Evolutionary conservation across 2,329 filamentous ascomycete species (phyloP), one percentile per base, ranked within the genome.

Genomic region (Cordyceps militaris): DNA sequence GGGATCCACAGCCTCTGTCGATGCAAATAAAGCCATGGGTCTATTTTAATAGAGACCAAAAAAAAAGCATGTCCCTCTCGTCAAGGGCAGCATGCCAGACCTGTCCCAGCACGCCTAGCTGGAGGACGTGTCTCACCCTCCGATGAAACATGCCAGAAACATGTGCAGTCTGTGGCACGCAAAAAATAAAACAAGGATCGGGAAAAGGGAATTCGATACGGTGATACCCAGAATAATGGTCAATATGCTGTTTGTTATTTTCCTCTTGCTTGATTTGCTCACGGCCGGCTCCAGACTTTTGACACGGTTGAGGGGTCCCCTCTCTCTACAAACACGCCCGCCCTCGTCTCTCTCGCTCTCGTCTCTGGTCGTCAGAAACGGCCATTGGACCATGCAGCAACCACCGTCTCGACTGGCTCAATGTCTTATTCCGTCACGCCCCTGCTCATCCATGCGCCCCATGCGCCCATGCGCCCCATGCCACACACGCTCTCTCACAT

Each of bases 41-140:
- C 32, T 21, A n/a, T n/a, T n/a, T n/a, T n/a, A n/a, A n/a, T n/a
- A 38, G 34, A n/a, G 13, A 24, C n/a, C 32, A 47, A 24, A 23
- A 23, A 36, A 50, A 38, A 26, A 19, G 8, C 23, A 46, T 23
- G 24, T 23, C 52, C 7, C 21, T 3, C 1, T 26, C 16, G 16
- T 14, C 19, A 48, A 59, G 52, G 51, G 47, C 49, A 24, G 51
- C 56, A 59, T 59, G 56, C 38, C 52, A 51, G 52, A 23, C 40
- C 40, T 32, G 42, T 42, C 52, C 52, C 30, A 55, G 52, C 52
- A 36, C 14, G 49, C 23, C 56, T 53, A 46, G 59, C 61, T 61
- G 58, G 59, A 62, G 60, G 63, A 59, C 57, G 55, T 69, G 67
- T 70, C 68, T 70, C 66, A 70, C 65, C 65, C 63, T 61, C 59